Conservation (phyloP, 1,284 basidiomycete species). For the Apiotrichum sp. region DNA sequence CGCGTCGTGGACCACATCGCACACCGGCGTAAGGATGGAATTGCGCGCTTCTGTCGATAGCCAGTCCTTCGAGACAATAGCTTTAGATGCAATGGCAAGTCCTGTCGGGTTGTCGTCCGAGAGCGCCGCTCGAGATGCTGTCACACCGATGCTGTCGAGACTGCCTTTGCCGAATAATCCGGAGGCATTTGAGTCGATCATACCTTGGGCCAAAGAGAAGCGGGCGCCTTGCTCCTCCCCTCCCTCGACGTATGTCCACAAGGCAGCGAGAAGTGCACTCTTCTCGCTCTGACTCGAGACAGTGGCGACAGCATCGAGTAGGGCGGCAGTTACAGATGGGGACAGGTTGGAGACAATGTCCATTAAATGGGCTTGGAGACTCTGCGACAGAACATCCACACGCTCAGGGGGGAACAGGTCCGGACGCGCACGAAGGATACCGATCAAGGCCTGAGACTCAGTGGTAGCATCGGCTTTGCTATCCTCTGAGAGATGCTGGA, state of each 20-base stretch:
- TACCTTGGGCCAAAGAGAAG: slow-evolving; percentile 17
- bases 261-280: slow-evolving; percentile 5
- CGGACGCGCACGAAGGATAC: slow-evolving; percentile 12
- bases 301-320: slow-evolving; percentile 14
- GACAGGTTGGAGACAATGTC: slow-evolving; percentile 16
- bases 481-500: slow-evolving; percentile 2
- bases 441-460: slow-evolving; percentile 17
- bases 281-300: slow-evolving; percentile 4
- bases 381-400: slow-evolving; percentile 14
- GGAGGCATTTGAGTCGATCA: slow-evolving; percentile 2
- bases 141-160: slow-evolving; percentile 27
- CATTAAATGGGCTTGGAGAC: slow-evolving; percentile 15
- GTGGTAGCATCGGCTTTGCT: neutral
- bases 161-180: slow-evolving; percentile 17
- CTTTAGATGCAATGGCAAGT: slow-evolving; percentile 17
- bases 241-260: slow-evolving; percentile 16
- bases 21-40: slow-evolving; percentile 37
- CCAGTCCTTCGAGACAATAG: slow-evolving; percentile 9
- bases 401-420: slow-evolving; percentile 15
- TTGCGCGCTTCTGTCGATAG: slow-evolving; percentile 28
- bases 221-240: slow-evolving; percentile 12
- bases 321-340: slow-evolving; percentile 10
- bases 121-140: slow-evolving; percentile 31
- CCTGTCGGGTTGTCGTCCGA: slow-evolving; percentile 9
- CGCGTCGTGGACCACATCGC: slow-evolving; percentile 51